Conservation (phyloP, 2,329 filamentous ascomycete genomes). For the Ceratocystis smalleyi region DNA sequence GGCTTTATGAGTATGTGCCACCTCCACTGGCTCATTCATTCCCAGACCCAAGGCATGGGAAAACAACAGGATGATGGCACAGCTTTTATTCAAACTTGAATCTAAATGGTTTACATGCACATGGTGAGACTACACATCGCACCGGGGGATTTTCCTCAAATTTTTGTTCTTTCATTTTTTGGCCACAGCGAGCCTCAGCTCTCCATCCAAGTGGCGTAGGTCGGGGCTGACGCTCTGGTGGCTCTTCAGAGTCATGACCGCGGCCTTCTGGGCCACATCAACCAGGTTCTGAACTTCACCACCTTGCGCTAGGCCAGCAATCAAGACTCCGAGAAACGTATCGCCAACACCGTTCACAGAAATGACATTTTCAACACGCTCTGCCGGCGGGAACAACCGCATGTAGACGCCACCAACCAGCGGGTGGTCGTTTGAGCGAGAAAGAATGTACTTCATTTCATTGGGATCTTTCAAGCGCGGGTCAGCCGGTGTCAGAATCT, state of each 20-base stretch:
- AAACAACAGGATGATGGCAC: not conserved
- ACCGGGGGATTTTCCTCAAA: too few relatives aligned
- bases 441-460: conserved; percentile 55
- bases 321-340: conserved; percentile 71
- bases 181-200: conserved; percentile 23
- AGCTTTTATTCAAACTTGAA: not conserved
- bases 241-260: conserved; percentile 62
- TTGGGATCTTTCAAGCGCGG: conserved; percentile 46
- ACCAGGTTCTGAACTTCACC: conserved; percentile 46
- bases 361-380: conserved; percentile 45
- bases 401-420: conserved; percentile 69
- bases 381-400: conserved; percentile 50
- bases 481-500: conserved; percentile 53
- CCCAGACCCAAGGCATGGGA: not conserved
- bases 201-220: conserved; percentile 31
- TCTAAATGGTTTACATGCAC: not conserved
- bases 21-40: too few relatives aligned
- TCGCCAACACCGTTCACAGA: conserved; percentile 93
- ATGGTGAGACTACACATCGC: not conserved
- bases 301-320: conserved; percentile 58
- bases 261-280: conserved; percentile 66
- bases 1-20: not conserved
- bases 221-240: conserved; percentile 53
- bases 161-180: not conserved
- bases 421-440: conserved; percentile 39